phyloP scores from a whole-genome alignment of 768 basidiomycete genomes.

The Coprinopsis cinerea region DNA sequence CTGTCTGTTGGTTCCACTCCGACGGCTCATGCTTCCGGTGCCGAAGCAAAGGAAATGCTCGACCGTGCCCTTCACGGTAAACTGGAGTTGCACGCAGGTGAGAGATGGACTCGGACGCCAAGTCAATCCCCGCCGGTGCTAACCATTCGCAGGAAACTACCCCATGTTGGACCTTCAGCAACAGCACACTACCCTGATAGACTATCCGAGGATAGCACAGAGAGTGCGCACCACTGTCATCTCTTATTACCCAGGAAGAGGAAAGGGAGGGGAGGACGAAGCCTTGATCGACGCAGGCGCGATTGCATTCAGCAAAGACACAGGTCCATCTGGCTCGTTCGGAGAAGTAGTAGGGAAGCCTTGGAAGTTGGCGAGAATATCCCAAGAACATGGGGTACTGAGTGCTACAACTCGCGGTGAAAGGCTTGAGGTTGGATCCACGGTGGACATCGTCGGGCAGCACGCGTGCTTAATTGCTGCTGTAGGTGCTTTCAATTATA shows the following conservation, averaged over 20 bases:
- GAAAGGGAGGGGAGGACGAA: constrained; percentile 56
- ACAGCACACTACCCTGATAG: constrained; percentile 64
- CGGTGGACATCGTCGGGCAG: constrained; percentile 73
- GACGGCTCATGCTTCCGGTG: constrained; percentile 72
- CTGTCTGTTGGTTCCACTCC: constrained; percentile 86
- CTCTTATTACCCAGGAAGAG: constrained; percentile 74
- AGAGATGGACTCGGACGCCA: no score
- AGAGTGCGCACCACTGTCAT: constrained; percentile 67
- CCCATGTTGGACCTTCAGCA: constrained; percentile 83
- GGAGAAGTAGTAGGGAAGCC: constrained; percentile 65
- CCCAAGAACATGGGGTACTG: constrained; percentile 78
- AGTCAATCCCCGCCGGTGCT: no score
- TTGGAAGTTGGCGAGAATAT: constrained; percentile 61
- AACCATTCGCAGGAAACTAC: constrained; percentile 69
- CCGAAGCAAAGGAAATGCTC: constrained; percentile 39
- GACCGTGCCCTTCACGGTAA: constrained; percentile 46
- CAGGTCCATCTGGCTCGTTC: constrained; percentile 63
- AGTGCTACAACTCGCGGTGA: constrained; percentile 27
- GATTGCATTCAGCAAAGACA: constrained; percentile 85
- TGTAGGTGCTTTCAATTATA: constrained; percentile 18
- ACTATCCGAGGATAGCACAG: constrained; percentile 52
- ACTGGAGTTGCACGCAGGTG: constrained; percentile 75
- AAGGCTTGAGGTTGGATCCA: constrained; percentile 49
- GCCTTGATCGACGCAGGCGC: constrained; percentile 79
- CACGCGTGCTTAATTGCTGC: constrained; percentile 84